Conservation (phyloP, 306 rosid genomes). For the Cotoneaster glaucophyllus region DNA sequence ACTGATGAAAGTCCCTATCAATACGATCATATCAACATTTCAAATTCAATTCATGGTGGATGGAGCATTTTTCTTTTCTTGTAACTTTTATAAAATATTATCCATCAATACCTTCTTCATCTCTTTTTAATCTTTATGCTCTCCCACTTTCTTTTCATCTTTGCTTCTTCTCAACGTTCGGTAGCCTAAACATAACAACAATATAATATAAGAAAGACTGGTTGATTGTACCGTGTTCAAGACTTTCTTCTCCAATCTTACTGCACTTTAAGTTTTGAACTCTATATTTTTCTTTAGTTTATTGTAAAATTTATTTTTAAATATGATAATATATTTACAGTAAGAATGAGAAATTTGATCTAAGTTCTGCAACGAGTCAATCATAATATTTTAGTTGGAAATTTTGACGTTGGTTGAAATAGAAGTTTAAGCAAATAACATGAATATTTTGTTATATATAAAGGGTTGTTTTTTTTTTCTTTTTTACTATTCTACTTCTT, state of each 20-base stretch:
- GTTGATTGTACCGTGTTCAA: too few species aligned
- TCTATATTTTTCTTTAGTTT: too few species aligned
- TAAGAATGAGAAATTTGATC: too few species aligned
- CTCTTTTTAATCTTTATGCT: not conserved
- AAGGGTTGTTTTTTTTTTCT: too few species aligned
- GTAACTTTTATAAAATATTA: not conserved
- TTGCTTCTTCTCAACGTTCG: slow-evolving; percentile 81
- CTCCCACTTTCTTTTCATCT: slow-evolving; percentile 30
- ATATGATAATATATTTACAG: rapidly evolving
- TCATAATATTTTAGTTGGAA: too few species aligned
- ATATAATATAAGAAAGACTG: not conserved
- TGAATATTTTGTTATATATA: too few species aligned
- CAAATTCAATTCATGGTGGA: not conserved
- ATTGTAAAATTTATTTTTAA: too few species aligned
- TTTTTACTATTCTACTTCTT: rapidly evolving
- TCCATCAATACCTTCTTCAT: not conserved
- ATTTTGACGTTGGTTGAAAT: too few species aligned
- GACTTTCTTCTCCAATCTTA: too few species aligned
- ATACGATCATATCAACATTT: not conserved
- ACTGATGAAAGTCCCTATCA: not conserved
- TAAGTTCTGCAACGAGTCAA: rapidly evolving
- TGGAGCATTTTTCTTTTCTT: not conserved
- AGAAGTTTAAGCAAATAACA: too few species aligned
- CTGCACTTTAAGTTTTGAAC: too few species aligned
- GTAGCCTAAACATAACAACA: slow-evolving; percentile 45